Percentiles rank a stretch among this genome's conserved stretches.
Evolutionary conservation across 2,329 filamentous ascomycete species (phyloP).

Genomic region (Niveomyces coronatus): DNA sequence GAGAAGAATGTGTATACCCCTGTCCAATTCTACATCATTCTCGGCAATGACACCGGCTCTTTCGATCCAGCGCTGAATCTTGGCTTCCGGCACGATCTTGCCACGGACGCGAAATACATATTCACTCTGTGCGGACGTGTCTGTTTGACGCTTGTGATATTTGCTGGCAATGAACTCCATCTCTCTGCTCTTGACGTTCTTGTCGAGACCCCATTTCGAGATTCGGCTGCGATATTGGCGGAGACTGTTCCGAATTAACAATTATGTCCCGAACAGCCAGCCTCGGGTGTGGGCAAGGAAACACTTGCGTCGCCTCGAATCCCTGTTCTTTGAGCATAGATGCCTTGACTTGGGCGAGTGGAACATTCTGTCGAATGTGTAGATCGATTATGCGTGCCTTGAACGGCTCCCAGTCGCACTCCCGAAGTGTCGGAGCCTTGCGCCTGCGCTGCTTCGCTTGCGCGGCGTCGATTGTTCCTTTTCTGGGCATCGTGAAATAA

Average conservation of each 20-base stretch:
- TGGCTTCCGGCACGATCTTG: background rate
- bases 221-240: slow-evolving; percentile 3
- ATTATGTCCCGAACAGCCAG: too few species aligned
- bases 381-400: slow-evolving; percentile 2
- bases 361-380: background rate
- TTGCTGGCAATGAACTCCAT: slow-evolving; percentile 3
- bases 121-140: background rate
- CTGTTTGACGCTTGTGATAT: background rate
- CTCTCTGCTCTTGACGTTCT: slow-evolving; percentile 2
- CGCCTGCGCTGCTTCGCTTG: slow-evolving; percentile 1
- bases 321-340: background rate
- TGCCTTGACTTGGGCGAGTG: background rate
- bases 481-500: background rate
- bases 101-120: slow-evolving; percentile 1
- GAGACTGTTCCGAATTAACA: background rate
- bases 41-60: background rate
- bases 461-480: background rate
- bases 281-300: too few species aligned
- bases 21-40: background rate
- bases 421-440: slow-evolving; percentile 1
- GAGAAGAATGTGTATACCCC: background rate
- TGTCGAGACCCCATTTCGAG: slow-evolving; percentile 2
- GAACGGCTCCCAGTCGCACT: slow-evolving; percentile 3
- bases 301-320: slow-evolving; percentile 2
- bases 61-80: slow-evolving; percentile 1